Conservation (phyloP, 1,284 basidiomycete genomes). For the Cryptococcus floricola region DNA sequence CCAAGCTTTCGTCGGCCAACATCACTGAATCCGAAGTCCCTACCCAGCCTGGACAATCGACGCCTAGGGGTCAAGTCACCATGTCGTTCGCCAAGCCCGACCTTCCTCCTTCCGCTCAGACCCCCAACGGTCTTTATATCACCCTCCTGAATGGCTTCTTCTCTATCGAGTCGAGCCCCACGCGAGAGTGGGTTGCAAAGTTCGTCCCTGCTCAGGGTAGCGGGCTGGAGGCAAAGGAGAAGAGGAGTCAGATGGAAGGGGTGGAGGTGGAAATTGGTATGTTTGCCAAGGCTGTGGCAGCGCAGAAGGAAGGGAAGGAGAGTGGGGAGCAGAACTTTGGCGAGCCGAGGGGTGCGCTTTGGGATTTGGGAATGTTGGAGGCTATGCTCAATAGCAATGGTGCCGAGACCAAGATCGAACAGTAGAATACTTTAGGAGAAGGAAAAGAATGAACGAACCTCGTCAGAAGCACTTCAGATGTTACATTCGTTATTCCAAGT, state of each 20-base stretch:
- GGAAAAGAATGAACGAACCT: no score
- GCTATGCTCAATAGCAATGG: slow-evolving; percentile 70
- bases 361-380: slow-evolving; percentile 72
- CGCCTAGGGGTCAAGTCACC: slow-evolving; percentile 35
- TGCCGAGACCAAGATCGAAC: slow-evolving; percentile 56
- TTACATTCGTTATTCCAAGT: no score
- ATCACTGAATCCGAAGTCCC: slow-evolving; percentile 22
- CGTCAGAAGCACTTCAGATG: no score
- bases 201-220: slow-evolving; percentile 51
- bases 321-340: slow-evolving; percentile 29
- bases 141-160: slow-evolving; percentile 47
- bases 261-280: slow-evolving; percentile 60
- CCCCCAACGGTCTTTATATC: slow-evolving; percentile 29
- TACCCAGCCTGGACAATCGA: slow-evolving; percentile 28
- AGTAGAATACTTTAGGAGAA: neutral
- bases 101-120: slow-evolving; percentile 13
- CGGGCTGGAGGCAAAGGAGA: slow-evolving; percentile 52
- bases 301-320: slow-evolving; percentile 29
- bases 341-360: slow-evolving; percentile 54
- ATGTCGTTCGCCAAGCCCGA: slow-evolving; percentile 39
- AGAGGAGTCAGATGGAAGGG: slow-evolving; percentile 54
- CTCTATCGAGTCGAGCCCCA: slow-evolving; percentile 56
- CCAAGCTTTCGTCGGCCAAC: slow-evolving; percentile 14
- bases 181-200: slow-evolving; percentile 55
- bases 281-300: slow-evolving; percentile 59